Percentiles rank a stretch among this genome's conserved stretches.
These are phyloP conservation scores for Coccinonectria pachysandricola DNA, from an alignment of 2,329 filamentous ascomycete genomes.

Conservation along the genomic window DNA sequence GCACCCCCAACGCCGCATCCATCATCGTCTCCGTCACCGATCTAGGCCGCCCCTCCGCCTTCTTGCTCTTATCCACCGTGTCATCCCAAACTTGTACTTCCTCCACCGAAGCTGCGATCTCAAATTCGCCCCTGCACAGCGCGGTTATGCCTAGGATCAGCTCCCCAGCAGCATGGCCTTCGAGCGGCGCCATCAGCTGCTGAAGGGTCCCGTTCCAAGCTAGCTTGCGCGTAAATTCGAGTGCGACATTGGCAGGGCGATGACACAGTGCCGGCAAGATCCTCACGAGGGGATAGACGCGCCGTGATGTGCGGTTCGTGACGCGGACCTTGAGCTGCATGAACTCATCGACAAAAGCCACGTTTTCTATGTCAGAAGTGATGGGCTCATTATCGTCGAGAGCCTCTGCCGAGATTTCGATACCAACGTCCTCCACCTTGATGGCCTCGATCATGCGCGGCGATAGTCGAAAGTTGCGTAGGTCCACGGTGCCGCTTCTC, in stretches of 20 bases:
- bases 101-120: slow-evolving; percentile 71
- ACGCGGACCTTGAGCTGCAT: slow-evolving; percentile 60
- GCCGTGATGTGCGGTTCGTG: slow-evolving; percentile 59
- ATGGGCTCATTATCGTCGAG: slow-evolving; percentile 15
- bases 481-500: slow-evolving; percentile 59
- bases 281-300: slow-evolving; percentile 63
- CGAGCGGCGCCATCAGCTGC: slow-evolving; percentile 55
- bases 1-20: slow-evolving; percentile 47
- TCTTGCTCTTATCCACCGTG: slow-evolving; percentile 17
- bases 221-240: slow-evolving; percentile 74
- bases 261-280: slow-evolving; percentile 68
- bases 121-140: slow-evolving; percentile 72
- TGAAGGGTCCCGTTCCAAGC: slow-evolving; percentile 81
- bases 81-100: slow-evolving; percentile 53
- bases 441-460: slow-evolving; percentile 74
- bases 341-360: slow-evolving; percentile 41
- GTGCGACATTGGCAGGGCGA: slow-evolving; percentile 58
- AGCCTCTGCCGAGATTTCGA: slow-evolving; percentile 47
- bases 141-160: slow-evolving; percentile 61
- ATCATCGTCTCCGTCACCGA: slow-evolving; percentile 47
- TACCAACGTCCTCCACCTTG: slow-evolving; percentile 67
- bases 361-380: too few relatives aligned
- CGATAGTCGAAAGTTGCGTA: slow-evolving; percentile 64
- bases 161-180: slow-evolving; percentile 46
- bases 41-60: slow-evolving; percentile 25